A percentile compares a stretch with the other conserved stretches of the same genome.
Conservation (phyloP, 768 basidiomycete genomes). For the Termitomyces sp. region DNA sequence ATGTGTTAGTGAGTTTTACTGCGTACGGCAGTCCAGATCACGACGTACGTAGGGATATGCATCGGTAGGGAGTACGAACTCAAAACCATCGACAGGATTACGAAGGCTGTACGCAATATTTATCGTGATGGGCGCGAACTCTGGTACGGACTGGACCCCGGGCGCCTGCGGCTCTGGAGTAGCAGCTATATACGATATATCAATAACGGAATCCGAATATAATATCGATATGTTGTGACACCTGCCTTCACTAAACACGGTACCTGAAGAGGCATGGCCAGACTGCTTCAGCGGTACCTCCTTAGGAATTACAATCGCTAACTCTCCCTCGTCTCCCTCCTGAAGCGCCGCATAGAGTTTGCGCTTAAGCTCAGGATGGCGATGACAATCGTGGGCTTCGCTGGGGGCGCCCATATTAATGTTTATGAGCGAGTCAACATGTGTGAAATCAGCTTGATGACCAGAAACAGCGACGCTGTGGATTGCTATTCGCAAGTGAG, state of each 20-base stretch:
- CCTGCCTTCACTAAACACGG: conserved; percentile 57
- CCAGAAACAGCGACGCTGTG: conserved; percentile 71
- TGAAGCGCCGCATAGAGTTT: conserved; percentile 86
- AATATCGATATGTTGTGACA: not conserved
- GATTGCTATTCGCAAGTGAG: conserved; percentile 44
- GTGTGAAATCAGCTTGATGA: conserved; percentile 71
- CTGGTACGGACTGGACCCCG: conserved; percentile 39
- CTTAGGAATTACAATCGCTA: conserved; percentile 83
- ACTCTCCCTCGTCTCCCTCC: conserved; percentile 91
- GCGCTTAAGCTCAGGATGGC: conserved; percentile 91
- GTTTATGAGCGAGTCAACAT: conserved; percentile 70
- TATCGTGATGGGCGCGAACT: conserved; percentile 74
- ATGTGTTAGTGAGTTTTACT: conserved; percentile 7
- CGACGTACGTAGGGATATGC: conserved; percentile 78
- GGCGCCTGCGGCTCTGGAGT: conserved; percentile 85
- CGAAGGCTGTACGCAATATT: conserved; percentile 78
- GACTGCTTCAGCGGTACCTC: conserved; percentile 66
- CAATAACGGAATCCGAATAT: not conserved
- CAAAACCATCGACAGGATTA: conserved; percentile 80
- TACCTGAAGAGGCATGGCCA: conserved; percentile 38
- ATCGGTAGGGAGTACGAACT: conserved; percentile 80
- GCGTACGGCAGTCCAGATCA: not conserved
- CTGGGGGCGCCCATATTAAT: conserved; percentile 48
- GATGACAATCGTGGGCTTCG: conserved; percentile 75
- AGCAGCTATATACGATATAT: conserved; percentile 39